phyloP scores from a whole-genome alignment of 129 eudicot genomes.

The Helianthus annuus region HanXRQr2.0-SUNRISE NC_035449.2:139456209-139456708 shows the following conservation, averaged over 20 bases:
- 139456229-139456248: neutral
- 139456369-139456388: neutral
- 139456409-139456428: no score
- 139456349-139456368: neutral
- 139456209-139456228: no score
- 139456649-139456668: conserved; percentile 46
- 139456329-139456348: neutral
- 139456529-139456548: neutral
- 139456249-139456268: conserved; percentile 37
- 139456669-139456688: conserved; percentile 62
- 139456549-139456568: conserved; percentile 9
- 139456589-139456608: conserved; percentile 35
- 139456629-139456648: conserved; percentile 55
- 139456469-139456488: no score
- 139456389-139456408: no score
- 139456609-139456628: conserved; percentile 40
- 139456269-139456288: conserved; percentile 19
- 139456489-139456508: no score
- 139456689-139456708: conserved; percentile 42
- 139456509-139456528: neutral
- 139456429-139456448: no score
- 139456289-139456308: conserved; percentile 11
- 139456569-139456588: conserved; percentile 47
- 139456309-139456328: conserved; percentile 32
- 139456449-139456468: no score